Evolutionary conservation across 352 stramenopile genomes (phyloP).

Genomic region (Globisporangium uncinulatum): DNA sequence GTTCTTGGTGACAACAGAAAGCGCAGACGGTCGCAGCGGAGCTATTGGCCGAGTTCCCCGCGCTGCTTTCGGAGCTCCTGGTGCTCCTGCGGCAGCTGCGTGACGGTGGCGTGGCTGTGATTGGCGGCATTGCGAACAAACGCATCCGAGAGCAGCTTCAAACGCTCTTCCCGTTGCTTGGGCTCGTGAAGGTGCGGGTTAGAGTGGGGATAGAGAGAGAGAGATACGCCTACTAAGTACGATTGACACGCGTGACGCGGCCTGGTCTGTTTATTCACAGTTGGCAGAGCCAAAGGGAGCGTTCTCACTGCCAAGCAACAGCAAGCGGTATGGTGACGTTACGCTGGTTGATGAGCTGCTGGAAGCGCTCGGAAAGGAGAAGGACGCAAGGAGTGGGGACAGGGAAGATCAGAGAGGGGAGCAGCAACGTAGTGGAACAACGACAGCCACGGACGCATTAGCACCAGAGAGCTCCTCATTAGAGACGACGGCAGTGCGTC

Average conservation of each 20-base stretch:
- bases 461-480: not conserved
- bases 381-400: slow-evolving; percentile 1
- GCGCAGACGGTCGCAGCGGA: slow-evolving; percentile 44
- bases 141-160: slow-evolving; percentile 60
- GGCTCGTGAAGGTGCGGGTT: slow-evolving; percentile 42
- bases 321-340: slow-evolving; percentile 8
- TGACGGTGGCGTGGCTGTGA: slow-evolving; percentile 63
- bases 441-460: not conserved
- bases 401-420: not conserved
- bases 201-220: not conserved
- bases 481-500: not conserved
- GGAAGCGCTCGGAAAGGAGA: slow-evolving; percentile 26
- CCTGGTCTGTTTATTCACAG: slow-evolving; percentile 9
- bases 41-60: slow-evolving; percentile 61
- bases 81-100: slow-evolving; percentile 72
- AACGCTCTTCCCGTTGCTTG: slow-evolving; percentile 66
- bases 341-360: slow-evolving; percentile 49
- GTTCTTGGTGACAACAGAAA: slow-evolving; percentile 24
- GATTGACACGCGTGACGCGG: not conserved
- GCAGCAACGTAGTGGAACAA: not conserved
- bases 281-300: slow-evolving; percentile 45
- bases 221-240: not conserved
- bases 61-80: slow-evolving; percentile 57
- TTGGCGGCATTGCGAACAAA: slow-evolving; percentile 71
- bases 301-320: slow-evolving; percentile 30